Evolutionary conservation across 352 stramenopile species (phyloP), one percentile per base, ranked within the genome.

Genomic region (Thalassiosira oceanica): DNA sequence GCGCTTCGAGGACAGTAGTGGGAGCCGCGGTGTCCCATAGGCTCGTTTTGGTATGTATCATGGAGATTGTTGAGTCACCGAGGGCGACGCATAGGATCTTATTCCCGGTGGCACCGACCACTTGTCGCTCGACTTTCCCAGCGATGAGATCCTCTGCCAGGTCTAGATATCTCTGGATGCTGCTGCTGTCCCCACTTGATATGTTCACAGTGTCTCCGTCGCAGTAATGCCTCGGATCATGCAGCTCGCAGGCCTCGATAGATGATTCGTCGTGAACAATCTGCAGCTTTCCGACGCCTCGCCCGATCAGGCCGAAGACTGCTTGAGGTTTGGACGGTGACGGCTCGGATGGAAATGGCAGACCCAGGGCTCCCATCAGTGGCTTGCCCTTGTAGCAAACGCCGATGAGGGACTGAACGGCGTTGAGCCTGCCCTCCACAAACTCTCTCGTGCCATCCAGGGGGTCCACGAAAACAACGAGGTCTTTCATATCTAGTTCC

Each of bases 401-500:
- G n/a, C 84, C 84, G 36, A 91, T 75, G 0, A 91, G 44, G 46
- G 68, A 87, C 36, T 78, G 75, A 3, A 87, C 81, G 60, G 85
- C 86, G 13, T 74, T 31, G 5, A 90, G 42, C 16, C 81, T 53
- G 16, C 82, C 80, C 50, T 89, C 78, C 1, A 89, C 80, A 73
- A 91, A 91, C 50, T 89, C 81, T 42, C 81, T 50, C 4, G 84
- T 91, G 4, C 84, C 84, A 57, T 90, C 84, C 21, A 91, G 29
- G 0, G 84, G 84, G 79, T 91, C 81, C 31, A 91, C 77, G 63
- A 83, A 91, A 2, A 88, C 33, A n/a, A 65, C 68, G 1, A 91
- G 11, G 16, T 83, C 66, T 31, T 80, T 41, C 3, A 74, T 36
- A n/a, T 55, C 33, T 23, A 74, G 18, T 21, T 45, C 35, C 2